These are phyloP conservation scores for Peziza echinospora DNA, from an alignment of 495 filamentous ascomycete species.

Conservation along the genomic window DNA sequence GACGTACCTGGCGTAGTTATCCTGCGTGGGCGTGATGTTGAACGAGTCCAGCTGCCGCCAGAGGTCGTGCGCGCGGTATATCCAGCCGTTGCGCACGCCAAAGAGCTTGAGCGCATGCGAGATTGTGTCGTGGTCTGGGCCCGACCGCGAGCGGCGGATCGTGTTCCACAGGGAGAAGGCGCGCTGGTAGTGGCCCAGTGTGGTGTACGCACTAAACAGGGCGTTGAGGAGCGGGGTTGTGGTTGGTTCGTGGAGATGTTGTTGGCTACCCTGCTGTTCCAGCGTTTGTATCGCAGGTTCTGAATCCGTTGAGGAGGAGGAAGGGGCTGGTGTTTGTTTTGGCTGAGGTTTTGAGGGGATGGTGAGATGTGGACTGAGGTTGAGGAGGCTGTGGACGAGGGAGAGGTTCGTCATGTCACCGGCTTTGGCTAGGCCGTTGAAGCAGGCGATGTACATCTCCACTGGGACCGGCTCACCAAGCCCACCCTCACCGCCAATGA, in stretches of 20 bases:
- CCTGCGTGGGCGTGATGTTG: conserved; percentile 50
- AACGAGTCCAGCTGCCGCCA: conserved; percentile 51
- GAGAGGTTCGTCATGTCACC: conserved; percentile 43
- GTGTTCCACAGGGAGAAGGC: conserved; percentile 64
- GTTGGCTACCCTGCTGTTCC: too few relatives aligned
- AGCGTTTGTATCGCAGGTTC: too few relatives aligned
- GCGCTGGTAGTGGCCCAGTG: conserved; percentile 37
- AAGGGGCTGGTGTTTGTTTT: too few relatives aligned
- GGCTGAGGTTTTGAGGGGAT: too few relatives aligned
- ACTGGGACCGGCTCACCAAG: conserved; percentile 38
- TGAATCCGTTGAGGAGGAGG: too few relatives aligned
- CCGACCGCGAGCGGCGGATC: conserved; percentile 54
- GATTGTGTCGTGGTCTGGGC: conserved; percentile 58
- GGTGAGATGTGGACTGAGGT: conserved; percentile 50
- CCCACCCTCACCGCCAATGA: too few relatives aligned
- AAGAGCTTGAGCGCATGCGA: conserved; percentile 58
- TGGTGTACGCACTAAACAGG: conserved; percentile 65
- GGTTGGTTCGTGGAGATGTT: too few relatives aligned
- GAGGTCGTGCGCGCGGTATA: conserved; percentile 42
- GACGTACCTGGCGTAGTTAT: conserved; percentile 51
- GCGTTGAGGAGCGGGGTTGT: conserved; percentile 50
- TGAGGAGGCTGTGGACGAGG: conserved; percentile 73
- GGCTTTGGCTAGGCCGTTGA: conserved; percentile 49
- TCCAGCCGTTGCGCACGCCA: conserved; percentile 39
- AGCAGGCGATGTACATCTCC: conserved; percentile 53